Conservation (phyloP, 441 rosid genomes). For the Biscutella laevigata region DNA sequence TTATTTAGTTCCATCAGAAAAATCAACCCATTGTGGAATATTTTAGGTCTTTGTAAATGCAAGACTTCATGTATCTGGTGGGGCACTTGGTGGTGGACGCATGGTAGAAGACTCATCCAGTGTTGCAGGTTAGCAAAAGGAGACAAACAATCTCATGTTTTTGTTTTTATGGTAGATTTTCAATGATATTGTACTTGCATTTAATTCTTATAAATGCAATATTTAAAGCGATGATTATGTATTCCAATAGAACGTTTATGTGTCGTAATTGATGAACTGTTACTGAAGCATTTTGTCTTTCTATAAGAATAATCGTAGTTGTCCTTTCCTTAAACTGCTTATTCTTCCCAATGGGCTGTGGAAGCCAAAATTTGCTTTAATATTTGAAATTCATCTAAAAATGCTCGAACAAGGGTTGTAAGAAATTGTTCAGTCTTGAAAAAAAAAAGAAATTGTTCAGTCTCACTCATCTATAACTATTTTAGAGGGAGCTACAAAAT, state of each 20-base stretch:
- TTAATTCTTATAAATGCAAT: neutral
- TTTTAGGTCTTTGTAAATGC: constrained; percentile 93
- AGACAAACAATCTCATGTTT: neutral
- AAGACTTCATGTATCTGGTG: constrained; percentile 96
- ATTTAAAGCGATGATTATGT: neutral
- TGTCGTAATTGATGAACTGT: neutral
- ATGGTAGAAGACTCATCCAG: constrained; percentile 99
- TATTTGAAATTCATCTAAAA: no score
- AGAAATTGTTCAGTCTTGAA: no score
- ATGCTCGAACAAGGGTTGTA: no score
- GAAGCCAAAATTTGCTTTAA: no score
- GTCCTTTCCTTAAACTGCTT: no score
- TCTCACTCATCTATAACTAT: no score
- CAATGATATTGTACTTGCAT: neutral
- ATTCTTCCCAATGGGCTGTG: no score
- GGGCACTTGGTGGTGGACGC: constrained; percentile 99
- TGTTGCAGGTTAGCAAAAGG: constrained; percentile 62
- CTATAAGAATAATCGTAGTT: no score
- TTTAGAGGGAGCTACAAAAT: no score
- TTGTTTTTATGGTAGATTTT: neutral
- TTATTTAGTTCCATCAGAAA: constrained; percentile 13
- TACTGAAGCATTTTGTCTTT: neutral
- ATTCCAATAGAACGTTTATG: neutral
- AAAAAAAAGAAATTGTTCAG: no score
- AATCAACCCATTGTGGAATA: constrained; percentile 9